These are phyloP conservation scores for Strigomonas culicis DNA, from an alignment of 208 protist species.

Conservation along the genomic window DNA sequence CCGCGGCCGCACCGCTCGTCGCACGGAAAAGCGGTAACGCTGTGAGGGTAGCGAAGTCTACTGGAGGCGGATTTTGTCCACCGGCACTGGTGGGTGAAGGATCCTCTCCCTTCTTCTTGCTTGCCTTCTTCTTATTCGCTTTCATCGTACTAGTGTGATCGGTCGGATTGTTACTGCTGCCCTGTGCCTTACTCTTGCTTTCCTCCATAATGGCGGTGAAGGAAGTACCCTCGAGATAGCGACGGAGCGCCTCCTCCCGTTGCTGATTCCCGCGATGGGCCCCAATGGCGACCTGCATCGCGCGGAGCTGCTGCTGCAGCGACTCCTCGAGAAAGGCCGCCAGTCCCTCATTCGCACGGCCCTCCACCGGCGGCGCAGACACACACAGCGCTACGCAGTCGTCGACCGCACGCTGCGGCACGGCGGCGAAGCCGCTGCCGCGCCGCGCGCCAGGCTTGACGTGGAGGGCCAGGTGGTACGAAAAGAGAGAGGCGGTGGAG, in stretches of 20 bases:
- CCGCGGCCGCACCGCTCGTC: not conserved
- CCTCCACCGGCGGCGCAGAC: constrained; percentile 69
- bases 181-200: not conserved
- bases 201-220: constrained; percentile 16
- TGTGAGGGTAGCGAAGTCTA: not conserved
- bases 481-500: not conserved
- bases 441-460: constrained; percentile 65
- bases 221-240: constrained; percentile 20
- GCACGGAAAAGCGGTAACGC: not conserved
- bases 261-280: not conserved
- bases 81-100: not conserved
- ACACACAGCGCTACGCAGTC: constrained; percentile 52
- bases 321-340: constrained; percentile 53
- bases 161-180: not conserved
- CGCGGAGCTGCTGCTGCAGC: constrained; percentile 33
- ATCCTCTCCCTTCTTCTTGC: constrained; percentile 19
- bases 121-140: constrained; percentile 13
- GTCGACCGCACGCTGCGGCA: constrained; percentile 4
- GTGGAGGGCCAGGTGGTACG: constrained; percentile 49
- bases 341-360: constrained; percentile 77
- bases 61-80: not conserved
- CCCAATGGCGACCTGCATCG: constrained; percentile 11
- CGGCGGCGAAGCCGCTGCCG: not conserved
- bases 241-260: not conserved
- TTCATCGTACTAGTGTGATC: not conserved